Percentiles rank a stretch among this genome's conserved stretches.
phyloP scores from a whole-genome alignment of 768 basidiomycete species.

The Cystobasidium ongulense region DNA sequence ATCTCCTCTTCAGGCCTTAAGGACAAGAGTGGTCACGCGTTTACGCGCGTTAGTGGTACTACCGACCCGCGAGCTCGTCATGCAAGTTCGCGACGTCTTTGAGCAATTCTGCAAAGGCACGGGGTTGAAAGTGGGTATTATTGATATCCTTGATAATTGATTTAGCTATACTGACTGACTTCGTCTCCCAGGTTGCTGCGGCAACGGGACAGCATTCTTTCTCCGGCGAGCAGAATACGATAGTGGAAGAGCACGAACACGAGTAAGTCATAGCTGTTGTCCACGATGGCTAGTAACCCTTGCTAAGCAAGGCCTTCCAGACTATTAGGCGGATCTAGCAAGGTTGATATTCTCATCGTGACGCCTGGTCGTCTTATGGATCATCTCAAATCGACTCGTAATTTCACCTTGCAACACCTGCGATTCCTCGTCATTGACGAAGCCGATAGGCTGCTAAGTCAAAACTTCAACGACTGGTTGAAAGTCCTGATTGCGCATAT shows the following conservation, averaged over 20 bases:
- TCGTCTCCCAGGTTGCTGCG: constrained; percentile 55
- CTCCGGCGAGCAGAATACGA: constrained; percentile 72
- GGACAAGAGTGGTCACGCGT: constrained; percentile 65
- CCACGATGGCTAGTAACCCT: too few relatives aligned
- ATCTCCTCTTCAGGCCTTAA: constrained; percentile 62
- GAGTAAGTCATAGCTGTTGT: too few relatives aligned
- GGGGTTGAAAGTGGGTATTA: constrained; percentile 63
- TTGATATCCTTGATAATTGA: background rate
- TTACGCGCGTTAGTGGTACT: constrained; percentile 80
- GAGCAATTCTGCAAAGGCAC: constrained; percentile 75
- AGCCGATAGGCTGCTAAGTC: constrained; percentile 87
- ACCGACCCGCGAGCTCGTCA: constrained; percentile 86
- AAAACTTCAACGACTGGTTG: constrained; percentile 95
- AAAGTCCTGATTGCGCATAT: constrained; percentile 71
- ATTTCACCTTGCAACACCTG: constrained; percentile 86
- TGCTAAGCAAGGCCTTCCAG: too few relatives aligned
- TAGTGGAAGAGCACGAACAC: constrained; percentile 58
- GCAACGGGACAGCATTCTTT: constrained; percentile 94
- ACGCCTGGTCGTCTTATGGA: constrained; percentile 94
- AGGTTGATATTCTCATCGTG: constrained; percentile 85
- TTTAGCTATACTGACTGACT: background rate
- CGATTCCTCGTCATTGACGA: constrained; percentile 98
- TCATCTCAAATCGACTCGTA: constrained; percentile 75
- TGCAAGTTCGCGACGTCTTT: constrained; percentile 85
- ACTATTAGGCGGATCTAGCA: constrained; percentile 74